Conservation (phyloP, 345 rosid genomes). For the Syzygium aqueum region DNA sequence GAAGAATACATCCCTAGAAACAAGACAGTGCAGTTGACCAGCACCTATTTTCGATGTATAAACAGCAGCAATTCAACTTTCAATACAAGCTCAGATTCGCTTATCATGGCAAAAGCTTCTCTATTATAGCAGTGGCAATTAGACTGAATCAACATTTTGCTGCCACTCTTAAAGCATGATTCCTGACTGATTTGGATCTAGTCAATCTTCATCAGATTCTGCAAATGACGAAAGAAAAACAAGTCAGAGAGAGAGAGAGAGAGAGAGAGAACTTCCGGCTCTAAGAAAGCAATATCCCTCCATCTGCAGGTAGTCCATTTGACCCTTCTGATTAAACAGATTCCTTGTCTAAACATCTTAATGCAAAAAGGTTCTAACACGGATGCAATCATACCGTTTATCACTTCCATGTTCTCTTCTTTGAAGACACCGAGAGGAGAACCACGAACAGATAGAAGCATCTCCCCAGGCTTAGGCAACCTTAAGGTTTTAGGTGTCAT, state of each 20-base stretch:
- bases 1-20: neutral
- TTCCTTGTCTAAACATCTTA: neutral
- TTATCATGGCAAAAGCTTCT: neutral
- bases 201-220: slow-evolving; percentile 46
- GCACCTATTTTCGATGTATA: neutral
- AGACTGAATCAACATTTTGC: neutral
- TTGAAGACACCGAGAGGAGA: slow-evolving; percentile 87
- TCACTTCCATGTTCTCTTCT: slow-evolving; percentile 89
- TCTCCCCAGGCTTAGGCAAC: slow-evolving; percentile 84
- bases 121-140: neutral
- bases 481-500: slow-evolving; percentile 83
- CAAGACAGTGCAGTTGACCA: neutral
- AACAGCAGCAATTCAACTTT: neutral
- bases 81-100: neutral
- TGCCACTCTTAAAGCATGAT: neutral
- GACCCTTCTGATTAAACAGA: neutral
- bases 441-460: slow-evolving; percentile 83
- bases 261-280: neutral
- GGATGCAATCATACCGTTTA: slow-evolving; percentile 40
- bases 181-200: neutral
- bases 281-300: neutral
- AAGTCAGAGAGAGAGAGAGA: neutral
- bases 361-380: neutral
- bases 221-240: slow-evolving; percentile 5
- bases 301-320: neutral